Base-by-base conservation (phyloP, 768 basidiomycete genomes). In the Suillus lakei region DNA sequence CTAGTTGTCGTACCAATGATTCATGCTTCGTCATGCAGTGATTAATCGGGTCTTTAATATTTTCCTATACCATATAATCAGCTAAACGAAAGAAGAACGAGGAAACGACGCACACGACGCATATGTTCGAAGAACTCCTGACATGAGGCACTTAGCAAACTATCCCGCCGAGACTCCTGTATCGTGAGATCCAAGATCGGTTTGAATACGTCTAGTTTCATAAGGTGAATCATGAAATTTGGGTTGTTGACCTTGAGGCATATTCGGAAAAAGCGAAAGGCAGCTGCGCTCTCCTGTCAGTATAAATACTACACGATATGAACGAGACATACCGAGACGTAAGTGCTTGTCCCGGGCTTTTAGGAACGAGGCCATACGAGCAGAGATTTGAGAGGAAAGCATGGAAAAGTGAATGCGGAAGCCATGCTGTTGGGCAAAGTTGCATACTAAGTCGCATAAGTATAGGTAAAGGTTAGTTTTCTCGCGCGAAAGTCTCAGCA, bases 71-170 rank as follows among this genome's bases (percentile, higher is more conserved):
- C 6, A 26, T 60, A n/a, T 50, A 46, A 7, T 70, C 48, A 72
- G 62, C 21, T 56, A 60, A 44, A n/a, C 60, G 50, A 13, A 44
- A 38, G 54, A 53, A 48, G 62, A 51, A 54, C 16, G 44, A 41
- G 61, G 21, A 28, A 28, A 55, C n/a, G 23, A 78, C 86, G 67
- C 67, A 96, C 96, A 80, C 88, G 86, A 62, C 95, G 89, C 77
- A 99, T 92, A 69, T 87, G 85, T 71, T 99, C 98, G 71, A 99
- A 96, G 68, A 93, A 92, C 76, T 99, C 98, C 76, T 98, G 91
- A 82, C 95, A 98, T 44, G 96, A 94, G 71, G 95, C 96, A 71
- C 91, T 93, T 62, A 99, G 81, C 66, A 99, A 84, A 78, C 96
- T 99, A 76, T 99, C 98, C 64, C 93, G 84, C 61, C 84, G 81